Percentiles rank a stretch among this genome's conserved stretches.
Conservation (phyloP, 208 protist species). For the Leptomonas seymouri region DNA sequence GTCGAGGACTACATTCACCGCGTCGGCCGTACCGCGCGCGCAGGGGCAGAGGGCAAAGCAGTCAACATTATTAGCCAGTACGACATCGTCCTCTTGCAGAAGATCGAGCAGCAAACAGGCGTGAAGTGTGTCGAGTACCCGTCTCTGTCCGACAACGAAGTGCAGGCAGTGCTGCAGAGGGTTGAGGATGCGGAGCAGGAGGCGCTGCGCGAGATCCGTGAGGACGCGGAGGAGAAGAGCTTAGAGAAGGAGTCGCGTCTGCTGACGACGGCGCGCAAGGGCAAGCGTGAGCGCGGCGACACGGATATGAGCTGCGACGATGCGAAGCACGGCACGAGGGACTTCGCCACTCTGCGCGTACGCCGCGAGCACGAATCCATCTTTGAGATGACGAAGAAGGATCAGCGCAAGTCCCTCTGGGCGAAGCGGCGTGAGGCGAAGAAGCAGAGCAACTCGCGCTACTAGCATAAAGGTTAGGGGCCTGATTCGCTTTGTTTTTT, state of each 20-base stretch:
- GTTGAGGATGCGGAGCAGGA: constrained; percentile 93
- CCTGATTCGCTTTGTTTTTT: too few species aligned
- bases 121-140: constrained; percentile 93
- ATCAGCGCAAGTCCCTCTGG: constrained; percentile 88
- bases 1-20: constrained; percentile 98
- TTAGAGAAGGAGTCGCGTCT: constrained; percentile 71
- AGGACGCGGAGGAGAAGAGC: constrained; percentile 85
- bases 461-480: neutral
- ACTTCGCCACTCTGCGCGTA: constrained; percentile 87
- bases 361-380: constrained; percentile 88
- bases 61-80: constrained; percentile 96
- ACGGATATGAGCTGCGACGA: constrained; percentile 90
- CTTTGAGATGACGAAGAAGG: constrained; percentile 90
- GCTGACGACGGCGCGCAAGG: constrained; percentile 71
- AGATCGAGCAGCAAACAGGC: constrained; percentile 96
- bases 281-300: constrained; percentile 77
- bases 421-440: constrained; percentile 80
- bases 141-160: constrained; percentile 70
- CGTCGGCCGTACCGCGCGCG: constrained; percentile 96
- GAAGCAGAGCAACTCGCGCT: constrained; percentile 36
- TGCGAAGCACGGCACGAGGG: constrained; percentile 70
- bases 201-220: constrained; percentile 86
- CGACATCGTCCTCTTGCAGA: constrained; percentile 98
- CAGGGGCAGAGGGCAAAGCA: constrained; percentile 93
- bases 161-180: constrained; percentile 79